Base-by-base conservation (phyloP, 495 filamentous ascomycete genomes). In the Trichocladium uniseriatum region DNA sequence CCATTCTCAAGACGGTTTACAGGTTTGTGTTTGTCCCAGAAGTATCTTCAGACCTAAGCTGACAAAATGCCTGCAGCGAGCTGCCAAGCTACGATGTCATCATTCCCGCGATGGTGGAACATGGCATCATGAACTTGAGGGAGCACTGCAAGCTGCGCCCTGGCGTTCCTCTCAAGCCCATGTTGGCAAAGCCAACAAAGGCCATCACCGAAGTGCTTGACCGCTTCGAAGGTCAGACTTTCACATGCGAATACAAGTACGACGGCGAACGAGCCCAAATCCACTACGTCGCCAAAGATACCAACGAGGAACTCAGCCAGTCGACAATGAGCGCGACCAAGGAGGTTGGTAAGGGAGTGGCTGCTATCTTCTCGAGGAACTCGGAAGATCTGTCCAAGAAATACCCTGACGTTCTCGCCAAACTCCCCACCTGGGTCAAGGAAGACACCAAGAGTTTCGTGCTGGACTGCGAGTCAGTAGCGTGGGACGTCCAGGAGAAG, bases 201-300 rank as follows among this genome's bases (percentile, higher is more conserved):
- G 88, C 92, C n/a, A 97, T 98, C 55, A 94, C 89, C 0, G 92
- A 98, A 66, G 94, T 98, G 0, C 80, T 97, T 1, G 92, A 98
- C 67, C 86, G 94, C 14, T 98, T 98, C 57, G 92, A 97, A 68
- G 81, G 84, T 31, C 90, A 94, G 62, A 84, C 84, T 6, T 98
- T 97, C 55, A 97, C 92, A 14, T 98, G 94, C 69, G 92, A 98
- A 60, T 98, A 94, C 72, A 98, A 98, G 60, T 98, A 98, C 57
- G 92, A 98, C 57, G 92, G 92, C 22, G 92, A 98, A 65, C 74
- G 92, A 60, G 91, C 94, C 14, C 92, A 98, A 66, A 96, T 98
- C 38, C 92, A 98, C 63, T 98, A 89, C 52, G 89, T 98, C 32
- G 82, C 92, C 2, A 86, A 94, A 37, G 84, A 91, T 48, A 76